Conservation (phyloP, 2,329 filamentous ascomycete genomes). For the Pestalotiopsis sp. region DNA sequence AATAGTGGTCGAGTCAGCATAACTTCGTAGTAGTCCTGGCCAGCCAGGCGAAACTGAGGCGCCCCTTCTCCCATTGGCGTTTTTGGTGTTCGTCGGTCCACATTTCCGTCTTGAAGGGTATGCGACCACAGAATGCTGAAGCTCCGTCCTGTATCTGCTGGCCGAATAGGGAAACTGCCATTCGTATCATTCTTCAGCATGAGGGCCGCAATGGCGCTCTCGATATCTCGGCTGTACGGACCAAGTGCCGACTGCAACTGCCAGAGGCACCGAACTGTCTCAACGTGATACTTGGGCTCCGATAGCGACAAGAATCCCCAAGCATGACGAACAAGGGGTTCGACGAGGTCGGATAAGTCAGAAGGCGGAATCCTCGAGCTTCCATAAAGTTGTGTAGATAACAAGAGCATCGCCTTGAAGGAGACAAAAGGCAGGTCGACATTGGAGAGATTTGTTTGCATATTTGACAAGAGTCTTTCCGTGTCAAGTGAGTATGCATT, state of each 20-base stretch:
- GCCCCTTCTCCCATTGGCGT: constrained; percentile 37
- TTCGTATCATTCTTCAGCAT: constrained; percentile 60
- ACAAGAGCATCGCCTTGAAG: constrained; percentile 62
- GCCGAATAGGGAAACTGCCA: constrained; percentile 49
- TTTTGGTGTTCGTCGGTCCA: constrained; percentile 46
- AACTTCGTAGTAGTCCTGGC: constrained; percentile 66
- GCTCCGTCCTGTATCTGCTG: constrained; percentile 66
- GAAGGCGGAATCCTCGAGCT: constrained; percentile 52
- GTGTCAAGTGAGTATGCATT: constrained; percentile 48
- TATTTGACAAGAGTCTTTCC: constrained; percentile 50
- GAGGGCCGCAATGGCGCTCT: constrained; percentile 74
- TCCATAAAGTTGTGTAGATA: constrained; percentile 59
- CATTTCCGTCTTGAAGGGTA: constrained; percentile 61
- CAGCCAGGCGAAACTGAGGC: constrained; percentile 47
- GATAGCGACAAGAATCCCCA: constrained; percentile 84
- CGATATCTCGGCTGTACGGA: constrained; percentile 71
- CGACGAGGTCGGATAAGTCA: constrained; percentile 66
- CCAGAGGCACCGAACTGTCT: constrained; percentile 86
- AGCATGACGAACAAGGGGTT: constrained; percentile 69
- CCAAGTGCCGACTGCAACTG: constrained; percentile 77
- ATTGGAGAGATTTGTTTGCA: constrained; percentile 50
- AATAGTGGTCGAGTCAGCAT: constrained; percentile 83
- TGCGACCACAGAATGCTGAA: constrained; percentile 86
- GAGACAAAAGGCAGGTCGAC: constrained; percentile 50
- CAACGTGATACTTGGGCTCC: constrained; percentile 91